Conservation (phyloP, 768 basidiomycete genomes). For the Mycena rebaudengoi region DNA sequence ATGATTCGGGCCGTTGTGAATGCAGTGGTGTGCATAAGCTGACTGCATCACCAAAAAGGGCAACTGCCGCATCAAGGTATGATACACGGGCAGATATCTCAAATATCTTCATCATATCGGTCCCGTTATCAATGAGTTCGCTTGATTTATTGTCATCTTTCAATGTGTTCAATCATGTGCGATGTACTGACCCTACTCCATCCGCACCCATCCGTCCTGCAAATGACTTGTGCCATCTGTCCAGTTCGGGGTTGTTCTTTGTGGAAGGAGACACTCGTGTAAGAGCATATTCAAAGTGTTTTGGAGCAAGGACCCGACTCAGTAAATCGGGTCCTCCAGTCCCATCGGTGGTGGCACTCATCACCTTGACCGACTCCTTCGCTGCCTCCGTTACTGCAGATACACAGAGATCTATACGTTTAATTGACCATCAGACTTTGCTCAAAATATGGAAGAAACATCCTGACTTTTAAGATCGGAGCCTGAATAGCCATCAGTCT, state of each 20-base stretch:
- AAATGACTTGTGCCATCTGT: conserved; percentile 1
- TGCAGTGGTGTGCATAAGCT: not conserved
- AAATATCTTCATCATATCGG: not conserved
- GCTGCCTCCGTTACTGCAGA: conserved; percentile 1
- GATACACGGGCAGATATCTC: not conserved
- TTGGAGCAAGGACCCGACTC: not conserved
- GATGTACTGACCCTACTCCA: not conserved
- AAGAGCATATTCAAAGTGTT: conserved; percentile 5
- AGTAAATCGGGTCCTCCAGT: not conserved
- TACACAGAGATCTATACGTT: conserved; percentile 6
- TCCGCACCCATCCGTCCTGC: not conserved
- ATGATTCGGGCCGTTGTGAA: not conserved
- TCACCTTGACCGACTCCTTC: conserved; percentile 6
- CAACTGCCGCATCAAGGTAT: conserved; percentile 1
- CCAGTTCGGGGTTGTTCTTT: conserved; percentile 1
- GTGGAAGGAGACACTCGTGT: conserved; percentile 1
- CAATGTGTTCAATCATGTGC: not conserved
- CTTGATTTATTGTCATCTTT: not conserved
- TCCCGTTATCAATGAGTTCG: not conserved
- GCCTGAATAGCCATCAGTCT: conserved; percentile 12
- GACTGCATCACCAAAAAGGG: not conserved
- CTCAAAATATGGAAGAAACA: not conserved
- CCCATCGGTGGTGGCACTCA: not conserved
- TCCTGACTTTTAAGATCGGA: conserved; percentile 26
- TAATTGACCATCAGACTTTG: not conserved